A percentile compares a stretch with the other conserved stretches of the same genome.
Conservation (phyloP, 1,284 basidiomycete genomes). For the Austroboletus niveus region DNA sequence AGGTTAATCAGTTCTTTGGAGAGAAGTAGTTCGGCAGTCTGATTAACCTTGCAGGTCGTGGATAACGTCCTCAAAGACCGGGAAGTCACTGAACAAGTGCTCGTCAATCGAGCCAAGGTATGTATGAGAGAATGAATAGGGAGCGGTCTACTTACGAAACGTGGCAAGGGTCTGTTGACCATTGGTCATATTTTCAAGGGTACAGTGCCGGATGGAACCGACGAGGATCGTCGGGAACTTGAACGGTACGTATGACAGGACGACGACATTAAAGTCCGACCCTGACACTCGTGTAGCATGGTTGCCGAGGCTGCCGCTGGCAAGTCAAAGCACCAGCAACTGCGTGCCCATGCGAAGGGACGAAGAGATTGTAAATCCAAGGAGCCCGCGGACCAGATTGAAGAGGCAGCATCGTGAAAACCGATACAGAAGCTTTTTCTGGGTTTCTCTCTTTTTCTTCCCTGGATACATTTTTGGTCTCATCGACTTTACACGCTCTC, state of each 20-base stretch:
- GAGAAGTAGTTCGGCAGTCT: not conserved
- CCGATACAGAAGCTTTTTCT: not conserved
- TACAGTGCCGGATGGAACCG: constrained; percentile 81
- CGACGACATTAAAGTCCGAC: not conserved
- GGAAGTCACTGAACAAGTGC: constrained; percentile 63
- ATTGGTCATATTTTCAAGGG: constrained; percentile 87
- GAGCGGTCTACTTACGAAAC: constrained; percentile 8
- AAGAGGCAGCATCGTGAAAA: constrained; percentile 17
- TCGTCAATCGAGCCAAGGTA: constrained; percentile 83
- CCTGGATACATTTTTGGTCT: constrained; percentile 16
- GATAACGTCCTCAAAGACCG: constrained; percentile 82
- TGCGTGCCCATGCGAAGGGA: constrained; percentile 40
- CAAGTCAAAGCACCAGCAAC: constrained; percentile 54
- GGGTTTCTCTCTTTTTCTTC: not conserved
- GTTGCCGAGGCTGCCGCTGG: constrained; percentile 69
- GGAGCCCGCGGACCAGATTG: constrained; percentile 17
- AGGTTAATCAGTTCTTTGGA: constrained; percentile 40
- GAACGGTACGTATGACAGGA: constrained; percentile 58
- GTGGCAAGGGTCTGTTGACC: constrained; percentile 67
- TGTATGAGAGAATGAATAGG: constrained; percentile 4
- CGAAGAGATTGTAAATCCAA: constrained; percentile 34
- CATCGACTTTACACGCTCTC: constrained; percentile 9
- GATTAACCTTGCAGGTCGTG: constrained; percentile 49
- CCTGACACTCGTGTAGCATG: constrained; percentile 43
- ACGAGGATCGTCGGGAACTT: constrained; percentile 88